These are phyloP conservation scores for Fusarium liriodendri DNA, from an alignment of 2,329 filamentous ascomycete genomes.

Conservation along the genomic window DNA sequence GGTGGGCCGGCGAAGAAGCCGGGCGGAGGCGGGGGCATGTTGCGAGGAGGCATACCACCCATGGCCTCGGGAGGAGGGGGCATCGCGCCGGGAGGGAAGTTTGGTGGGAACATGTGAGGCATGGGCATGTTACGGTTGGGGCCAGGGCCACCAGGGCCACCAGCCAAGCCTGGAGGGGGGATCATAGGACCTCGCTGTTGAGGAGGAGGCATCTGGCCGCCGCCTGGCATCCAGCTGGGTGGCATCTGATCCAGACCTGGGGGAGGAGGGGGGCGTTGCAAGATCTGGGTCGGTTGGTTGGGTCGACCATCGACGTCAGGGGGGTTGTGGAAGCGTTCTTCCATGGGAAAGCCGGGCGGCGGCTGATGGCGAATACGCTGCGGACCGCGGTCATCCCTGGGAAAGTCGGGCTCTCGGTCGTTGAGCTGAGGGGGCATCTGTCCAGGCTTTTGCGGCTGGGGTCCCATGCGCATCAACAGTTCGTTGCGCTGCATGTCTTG, in stretches of 20 bases:
- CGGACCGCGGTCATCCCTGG: conserved; percentile 47
- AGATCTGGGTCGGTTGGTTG: conserved; percentile 71
- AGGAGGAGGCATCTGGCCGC: conserved; percentile 57
- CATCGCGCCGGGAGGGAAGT: conserved; percentile 64
- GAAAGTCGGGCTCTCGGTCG: conserved; percentile 62
- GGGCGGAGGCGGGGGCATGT: conserved; percentile 67
- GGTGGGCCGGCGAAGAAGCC: conserved; percentile 66
- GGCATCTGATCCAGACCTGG: conserved; percentile 72
- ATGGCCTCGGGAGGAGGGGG: conserved; percentile 60
- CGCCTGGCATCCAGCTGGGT: conserved; percentile 63
- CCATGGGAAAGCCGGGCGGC: conserved; percentile 63
- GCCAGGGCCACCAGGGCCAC: conserved; percentile 38
- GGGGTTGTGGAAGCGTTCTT: conserved; percentile 62
- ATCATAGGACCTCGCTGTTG: conserved; percentile 63
- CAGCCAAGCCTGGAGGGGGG: conserved; percentile 67
- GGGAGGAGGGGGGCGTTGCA: conserved; percentile 71
- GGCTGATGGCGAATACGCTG: conserved; percentile 58
- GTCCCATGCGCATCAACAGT: conserved; percentile 60
- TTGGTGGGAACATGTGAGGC: conserved; percentile 71
- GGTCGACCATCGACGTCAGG: conserved; percentile 59
- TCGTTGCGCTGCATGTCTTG: conserved; percentile 66
- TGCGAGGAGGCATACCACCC: conserved; percentile 63
- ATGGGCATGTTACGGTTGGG: conserved; percentile 58
- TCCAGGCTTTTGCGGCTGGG: conserved; percentile 55
- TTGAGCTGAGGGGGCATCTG: conserved; percentile 51